Evolutionary conservation across 2,329 filamentous ascomycete genomes (phyloP), one percentile per base, ranked within the genome.

Genomic region (Thielaviopsis populi): DNA sequence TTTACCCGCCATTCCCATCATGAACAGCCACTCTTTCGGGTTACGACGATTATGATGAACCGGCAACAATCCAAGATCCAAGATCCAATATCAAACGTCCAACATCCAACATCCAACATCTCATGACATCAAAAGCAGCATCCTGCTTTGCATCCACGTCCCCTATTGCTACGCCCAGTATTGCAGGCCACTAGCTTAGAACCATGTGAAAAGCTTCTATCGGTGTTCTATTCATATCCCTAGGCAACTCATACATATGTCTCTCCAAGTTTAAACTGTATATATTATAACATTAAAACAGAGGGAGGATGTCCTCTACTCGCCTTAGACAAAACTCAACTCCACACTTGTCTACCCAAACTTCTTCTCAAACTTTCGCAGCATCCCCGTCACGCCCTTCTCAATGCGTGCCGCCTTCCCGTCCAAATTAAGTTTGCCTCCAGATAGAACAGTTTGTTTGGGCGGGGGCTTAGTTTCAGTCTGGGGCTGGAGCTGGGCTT

Each of bases 311-410:
- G 33, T 37, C 8, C 33, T 5, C 46, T 15, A 6, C 11, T 10
- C 22, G n/a, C n/a, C n/a, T n/a, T n/a, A 11, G 22, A 50, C 24
- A n/a, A 3, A 33, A n/a, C n/a, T 19, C 6, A 10, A 5, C 27
- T 33, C 7, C 15, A 17, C 27, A 5, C 2, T 33, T 3, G 5
- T 63, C 19, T 58, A 83, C 0, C 78, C 79, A 74, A 86, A 85
- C 71, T 83, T 87, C 82, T 88, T 89, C 76, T 91, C 87, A 73
- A 91, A 80, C 75, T 85, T 89, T 79, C 86, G 89, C 68, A 91
- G 73, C 77, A 90, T 85, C 6, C 84, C 83, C 33, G 83, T 81
- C 3, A 90, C 81, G 0, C 86, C 84, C 72, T 83, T 84, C 75
- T 91, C 87, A 41, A 90, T 69, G 69, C 82, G 79, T 33, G 82